Evolutionary conservation across 768 basidiomycete species (phyloP).

Genomic region (Leccinum uliginosum): DNA sequence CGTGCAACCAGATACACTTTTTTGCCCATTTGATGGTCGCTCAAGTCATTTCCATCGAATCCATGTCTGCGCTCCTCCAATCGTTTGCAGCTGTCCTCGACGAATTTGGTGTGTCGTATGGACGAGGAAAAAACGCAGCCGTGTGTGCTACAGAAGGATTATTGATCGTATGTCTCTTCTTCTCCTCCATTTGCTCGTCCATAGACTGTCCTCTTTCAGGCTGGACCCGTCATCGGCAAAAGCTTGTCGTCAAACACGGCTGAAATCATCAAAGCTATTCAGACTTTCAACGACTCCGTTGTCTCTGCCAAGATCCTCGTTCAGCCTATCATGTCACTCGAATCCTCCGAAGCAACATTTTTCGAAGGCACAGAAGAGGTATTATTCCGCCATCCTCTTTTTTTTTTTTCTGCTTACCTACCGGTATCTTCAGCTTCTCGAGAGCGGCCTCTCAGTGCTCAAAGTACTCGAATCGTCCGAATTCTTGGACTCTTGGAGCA

Average conservation of each 20-base stretch:
- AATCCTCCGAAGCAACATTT: conserved; percentile 35
- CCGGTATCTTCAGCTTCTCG: conserved; percentile 55
- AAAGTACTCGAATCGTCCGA: conserved; percentile 55
- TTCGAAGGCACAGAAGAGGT: conserved; percentile 64
- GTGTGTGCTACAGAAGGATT: conserved; percentile 79
- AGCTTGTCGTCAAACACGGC: conserved; percentile 53
- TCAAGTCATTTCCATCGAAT: conserved; percentile 67
- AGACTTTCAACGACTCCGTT: conserved; percentile 62
- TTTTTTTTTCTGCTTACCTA: background rate
- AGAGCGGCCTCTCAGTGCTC: conserved; percentile 61
- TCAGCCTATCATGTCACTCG: conserved; percentile 55
- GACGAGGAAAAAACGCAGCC: conserved; percentile 78
- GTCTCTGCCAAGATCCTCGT: conserved; percentile 57
- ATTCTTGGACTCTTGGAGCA: conserved; percentile 52
- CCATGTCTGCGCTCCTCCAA: conserved; percentile 75
- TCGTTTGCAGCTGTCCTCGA: conserved; percentile 85
- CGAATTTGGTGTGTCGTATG: conserved; percentile 83
- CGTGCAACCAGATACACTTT: conserved; percentile 70
- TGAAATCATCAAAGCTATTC: conserved; percentile 70
- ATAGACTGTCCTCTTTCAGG: conserved; percentile 37
- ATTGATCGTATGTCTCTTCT: conserved; percentile 50
- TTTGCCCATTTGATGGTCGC: conserved; percentile 85
- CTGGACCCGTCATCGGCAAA: conserved; percentile 62
- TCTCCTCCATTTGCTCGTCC: background rate
- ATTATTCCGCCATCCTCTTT: background rate